Percentiles rank a stretch among this genome's conserved stretches.
These are phyloP conservation scores for Diaporthe humulicola DNA, from an alignment of 2,329 filamentous ascomycete genomes.

Conservation along the genomic window DNA sequence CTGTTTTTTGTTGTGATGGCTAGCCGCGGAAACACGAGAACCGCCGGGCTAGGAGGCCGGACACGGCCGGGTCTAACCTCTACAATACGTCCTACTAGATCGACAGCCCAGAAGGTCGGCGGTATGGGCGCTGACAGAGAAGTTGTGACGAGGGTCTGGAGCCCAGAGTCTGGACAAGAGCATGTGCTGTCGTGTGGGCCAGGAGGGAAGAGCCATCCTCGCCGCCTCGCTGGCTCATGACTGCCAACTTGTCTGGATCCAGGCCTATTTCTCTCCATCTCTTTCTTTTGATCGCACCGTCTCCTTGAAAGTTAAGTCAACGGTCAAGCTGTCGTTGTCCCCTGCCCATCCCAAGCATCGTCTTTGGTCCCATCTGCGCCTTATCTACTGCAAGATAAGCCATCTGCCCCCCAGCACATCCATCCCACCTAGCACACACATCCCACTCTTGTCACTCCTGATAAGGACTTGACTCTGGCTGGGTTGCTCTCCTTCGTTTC, in stretches of 20 bases:
- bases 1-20: background rate
- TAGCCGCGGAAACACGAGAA: constrained; percentile 25
- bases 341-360: background rate
- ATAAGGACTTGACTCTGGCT: constrained; percentile 14
- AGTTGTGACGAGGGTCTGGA: background rate
- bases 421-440: constrained; percentile 18
- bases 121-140: constrained; percentile 18
- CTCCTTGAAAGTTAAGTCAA: background rate
- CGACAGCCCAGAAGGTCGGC: constrained; percentile 5
- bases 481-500: background rate
- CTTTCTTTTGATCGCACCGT: background rate
- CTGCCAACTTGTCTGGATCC: background rate
- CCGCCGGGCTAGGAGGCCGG: constrained; percentile 3
- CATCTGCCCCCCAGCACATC: background rate
- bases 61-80: constrained; percentile 7
- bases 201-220: background rate
- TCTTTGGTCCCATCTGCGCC: constrained; percentile 8
- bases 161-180: no score
- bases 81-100: background rate
- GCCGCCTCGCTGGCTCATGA: background rate
- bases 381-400: constrained; percentile 32
- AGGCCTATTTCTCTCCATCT: background rate
- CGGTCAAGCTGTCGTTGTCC: constrained; percentile 15
- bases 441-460: background rate
- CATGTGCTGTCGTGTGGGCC: constrained; percentile 21